Evolutionary conservation across 2,329 filamentous ascomycete genomes (phyloP), one percentile per base, ranked within the genome.

Genomic region (Annulohypoxylon truncatum): DNA sequence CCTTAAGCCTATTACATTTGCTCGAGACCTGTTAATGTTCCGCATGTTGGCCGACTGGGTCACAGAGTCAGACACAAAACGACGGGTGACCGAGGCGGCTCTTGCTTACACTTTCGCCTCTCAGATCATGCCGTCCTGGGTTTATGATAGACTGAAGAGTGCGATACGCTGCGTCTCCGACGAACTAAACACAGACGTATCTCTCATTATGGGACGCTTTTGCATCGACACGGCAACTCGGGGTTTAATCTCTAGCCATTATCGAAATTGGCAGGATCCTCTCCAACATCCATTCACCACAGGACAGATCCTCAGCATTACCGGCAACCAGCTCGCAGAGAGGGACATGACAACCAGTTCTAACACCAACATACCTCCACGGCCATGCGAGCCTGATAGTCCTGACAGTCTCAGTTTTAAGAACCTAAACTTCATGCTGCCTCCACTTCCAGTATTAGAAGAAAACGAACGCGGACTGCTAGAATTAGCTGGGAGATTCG

Each of bases 401-500:
- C 6, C 6, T 28, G 24, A 42, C 33, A 29, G 20, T 13, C 22
- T 42, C 24, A 6, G 3, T n/a, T 54, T 54, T n/a, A 22, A 13
- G n/a, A n/a, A 40, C 26, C 35, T 42, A 15, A 28, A 15, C 38
- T 42, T 28, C 51, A 54, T 54, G 50, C 51, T 54, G 13, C 51
- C 51, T 29, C 15, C 35, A 5, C 7, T n/a, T 10, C n/a, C 12
- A 18, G 5, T 29, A 10, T 29, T 54, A 9, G 6, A n/a, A 18
- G 51, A 54, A 9, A 20, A 29, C n/a, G 35, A 40, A 42, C 51
- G n/a, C n/a, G 13, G 15, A 35, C 13, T 54, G 9, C 5, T 28
- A n/a, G 22, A 29, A 4, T 5, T 29, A n/a, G 24, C 15, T 54
- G 7, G 15, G 24, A 10, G 15, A 15, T 20, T 10, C 8, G n/a